phyloP scores from a whole-genome alignment of 176 grass and related monocot species.

The Lolium rigidum region DNA sequence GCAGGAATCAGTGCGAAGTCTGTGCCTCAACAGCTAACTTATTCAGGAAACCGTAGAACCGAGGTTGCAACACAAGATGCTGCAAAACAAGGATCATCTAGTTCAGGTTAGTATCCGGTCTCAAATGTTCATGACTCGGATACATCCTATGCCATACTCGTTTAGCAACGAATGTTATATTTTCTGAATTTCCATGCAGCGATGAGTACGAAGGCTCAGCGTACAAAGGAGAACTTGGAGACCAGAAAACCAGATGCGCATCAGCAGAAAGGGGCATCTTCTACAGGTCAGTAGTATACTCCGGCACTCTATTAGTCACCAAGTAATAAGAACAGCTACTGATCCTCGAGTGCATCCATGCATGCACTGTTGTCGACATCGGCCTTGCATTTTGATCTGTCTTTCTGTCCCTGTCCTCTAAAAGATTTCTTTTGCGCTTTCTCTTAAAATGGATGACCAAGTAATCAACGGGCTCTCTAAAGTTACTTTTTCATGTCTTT shows the following conservation, averaged over 20 bases:
- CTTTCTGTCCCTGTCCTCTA: neutral
- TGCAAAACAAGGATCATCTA: neutral
- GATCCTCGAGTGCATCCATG: neutral
- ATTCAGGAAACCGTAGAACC: no score
- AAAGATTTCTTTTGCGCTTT: neutral
- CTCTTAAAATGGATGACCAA: neutral
- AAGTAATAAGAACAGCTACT: neutral
- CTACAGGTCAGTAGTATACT: neutral
- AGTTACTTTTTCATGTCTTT: no score
- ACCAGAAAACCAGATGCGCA: neutral
- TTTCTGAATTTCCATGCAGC: no score
- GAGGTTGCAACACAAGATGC: neutral
- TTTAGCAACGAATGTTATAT: neutral
- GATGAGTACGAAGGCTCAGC: no score
- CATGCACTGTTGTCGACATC: neutral
- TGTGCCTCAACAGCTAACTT: no score
- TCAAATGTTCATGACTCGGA: no score
- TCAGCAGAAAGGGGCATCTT: neutral
- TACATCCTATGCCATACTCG: neutral
- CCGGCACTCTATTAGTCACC: neutral
- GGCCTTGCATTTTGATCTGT: neutral
- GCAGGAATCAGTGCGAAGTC: no score
- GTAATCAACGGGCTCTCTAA: no score
- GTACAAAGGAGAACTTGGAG: no score
- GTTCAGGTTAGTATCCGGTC: neutral